Base-by-base conservation (phyloP, 2,329 filamentous ascomycete species). In the Corinectria fuckeliana region DNA sequence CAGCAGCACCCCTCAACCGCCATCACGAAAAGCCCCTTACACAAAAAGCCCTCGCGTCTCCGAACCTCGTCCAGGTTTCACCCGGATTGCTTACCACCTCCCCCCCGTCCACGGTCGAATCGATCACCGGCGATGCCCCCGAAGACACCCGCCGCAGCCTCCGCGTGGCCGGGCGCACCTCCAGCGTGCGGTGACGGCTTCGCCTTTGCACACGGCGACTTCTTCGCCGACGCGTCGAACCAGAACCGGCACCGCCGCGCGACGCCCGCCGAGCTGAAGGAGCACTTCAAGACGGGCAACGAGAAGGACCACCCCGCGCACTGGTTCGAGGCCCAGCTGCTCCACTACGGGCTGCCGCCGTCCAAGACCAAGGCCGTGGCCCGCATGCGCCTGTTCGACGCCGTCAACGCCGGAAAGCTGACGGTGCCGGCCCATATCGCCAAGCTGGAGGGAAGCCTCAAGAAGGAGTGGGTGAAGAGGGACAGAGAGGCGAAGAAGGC, bases 321-420 rank as follows among this genome's bases (percentile, higher is more conserved):
- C 62, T 89, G 82, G 82, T 89, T 86, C 58, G 81, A 86, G 61
- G 85, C 86, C 0, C 85, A 89, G 62, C 78, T 88, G 10, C 72
- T 86, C 4, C 87, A 89, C 72, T 89, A 88, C 72, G 86, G 84
- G 1, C 76, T 89, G 0, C 77, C 76, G 6, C 78, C 80, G 0
- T 85, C 83, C 16, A 86, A 85, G 66, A 79, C 80, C 42, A 88
- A 88, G 72, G 80, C 83, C 20, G 80, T 81, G 0, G 85, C 86
- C 9, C 84, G 85, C 56, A 81, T 86, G 75, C 76, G 86, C 2
- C 73, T 90, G 14, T 78, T 83, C n/a, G 82, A 86, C 62, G 85
- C 85, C 7, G 69, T 88, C 58, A 83, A 81, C 32, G 72, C 72
- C 2, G 79, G 78, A 1, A 74, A 72, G 2, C 69, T 89, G 5